Base-by-base conservation (phyloP, 306 rosid genomes). In the Vicia villosa region DNA sequence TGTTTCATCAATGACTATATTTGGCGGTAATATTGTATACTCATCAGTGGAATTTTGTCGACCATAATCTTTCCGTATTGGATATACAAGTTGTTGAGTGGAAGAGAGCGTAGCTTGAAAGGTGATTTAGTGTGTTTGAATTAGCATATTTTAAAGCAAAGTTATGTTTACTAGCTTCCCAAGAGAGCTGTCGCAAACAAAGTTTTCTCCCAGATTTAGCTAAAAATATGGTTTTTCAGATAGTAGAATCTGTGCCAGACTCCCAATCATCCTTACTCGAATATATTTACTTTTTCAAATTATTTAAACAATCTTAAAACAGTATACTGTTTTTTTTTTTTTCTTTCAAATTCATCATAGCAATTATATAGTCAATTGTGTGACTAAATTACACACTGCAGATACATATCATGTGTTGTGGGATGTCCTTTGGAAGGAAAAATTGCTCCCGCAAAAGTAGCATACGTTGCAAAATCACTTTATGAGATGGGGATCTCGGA, bases 351-450 rank as follows among this genome's bases (percentile, higher is more conserved):
- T 38, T 62, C 66, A 34, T 63, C 11, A 17, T 28, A 32, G 76
- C 17, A 49, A 52, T 55, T 46, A 47, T 72, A 52, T 64, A 46
- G 68, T 64, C 37, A 36, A 9, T 75, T 70, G 8, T 43, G 74
- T 52, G 32, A 59, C 50, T 11, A 1, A 1, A 63, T 21, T 72
- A 19, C 26, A 45, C 71, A 59, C 38, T 73, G 47, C 76, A 93
- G 98, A 75, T 93, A 93, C 56, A 76, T 90, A 79, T 93, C 96
- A 16, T 93, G 98, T 69, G 96, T 88, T 69, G 98, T 90, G 80
- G 97, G 97, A 72, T 93, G 97, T 74, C 97, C 97, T 32, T 66
- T 86, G 36, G 98, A 93, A 84, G 98, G 98, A 80, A 52, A 30
- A 51, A 81, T 93, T 64, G 80, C 89, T 67, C 91, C 98, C 49